Base-by-base conservation (phyloP, 768 basidiomycete species). In the Xerocomellus intermedius region DNA sequence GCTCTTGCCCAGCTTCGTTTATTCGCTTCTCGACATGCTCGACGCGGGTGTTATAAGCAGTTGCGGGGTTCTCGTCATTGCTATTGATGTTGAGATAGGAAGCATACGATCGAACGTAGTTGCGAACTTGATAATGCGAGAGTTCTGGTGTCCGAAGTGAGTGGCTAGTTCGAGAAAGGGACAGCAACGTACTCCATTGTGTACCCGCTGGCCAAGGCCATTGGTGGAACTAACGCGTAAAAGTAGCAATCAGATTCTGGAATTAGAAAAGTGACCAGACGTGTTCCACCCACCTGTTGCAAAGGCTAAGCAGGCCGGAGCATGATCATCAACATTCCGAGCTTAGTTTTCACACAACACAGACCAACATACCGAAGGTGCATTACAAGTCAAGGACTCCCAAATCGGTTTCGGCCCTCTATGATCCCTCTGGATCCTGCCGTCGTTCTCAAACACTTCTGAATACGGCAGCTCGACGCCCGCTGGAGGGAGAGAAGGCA, bases 41-140 rank as follows among this genome's bases (percentile, higher is more conserved):
- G 8, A 82, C 78, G 10, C 79, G 76, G 0, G 80, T 81, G 62
- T 77, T 77, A 64, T 76, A 80, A 3, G 73, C 71, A 2, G 73
- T 54, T 22, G 72, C 62, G 0, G 70, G 67, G 50, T 73, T 78
- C 8, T 66, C 63, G 48, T 79, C 79, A 49, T 80, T 60, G 36
- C 58, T 60, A 12, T 60, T 60, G 17, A 60, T 35, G 26, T 46
- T 46, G 8, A 60, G 52, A 24, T 50, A 60, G 8, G 58, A 59
- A 12, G 58, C 48, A 22, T 60, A 60, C 16, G 59, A 60, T 14
- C 58, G 52, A 46, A 60, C 14, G 21, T 81, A 77, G 39, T 70
- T 65, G 51, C 67, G 63, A 33, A 76, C 33, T 43, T 70, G 65
- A 5, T 64, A 60, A 32, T 78, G 68, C 8, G 73, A 60, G 22